Conservation (phyloP, 2,329 filamentous ascomycete genomes). For the Ophiostoma populinum region DNA sequence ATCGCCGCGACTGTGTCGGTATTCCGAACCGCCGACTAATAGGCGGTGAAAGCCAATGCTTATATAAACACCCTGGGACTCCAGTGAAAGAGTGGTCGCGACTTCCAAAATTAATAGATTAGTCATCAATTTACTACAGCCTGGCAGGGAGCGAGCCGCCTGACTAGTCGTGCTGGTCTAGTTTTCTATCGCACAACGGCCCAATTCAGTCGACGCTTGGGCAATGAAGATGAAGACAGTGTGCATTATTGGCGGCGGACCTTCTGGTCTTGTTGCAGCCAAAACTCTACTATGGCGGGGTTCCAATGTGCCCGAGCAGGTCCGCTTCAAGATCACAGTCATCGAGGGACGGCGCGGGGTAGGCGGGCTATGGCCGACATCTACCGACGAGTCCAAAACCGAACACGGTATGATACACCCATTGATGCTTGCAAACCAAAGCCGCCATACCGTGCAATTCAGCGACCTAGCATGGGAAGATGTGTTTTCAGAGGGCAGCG, state of each 20-base stretch:
- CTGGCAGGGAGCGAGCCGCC: no score
- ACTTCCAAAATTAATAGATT: no score
- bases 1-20: no score
- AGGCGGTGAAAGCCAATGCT: no score
- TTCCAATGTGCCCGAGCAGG: constrained; percentile 28
- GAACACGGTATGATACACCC: constrained; percentile 39
- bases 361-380: constrained; percentile 60
- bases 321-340: constrained; percentile 48
- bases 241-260: constrained; percentile 23
- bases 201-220: no score
- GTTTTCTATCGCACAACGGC: no score
- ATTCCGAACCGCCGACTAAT: no score
- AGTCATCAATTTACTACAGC: no score
- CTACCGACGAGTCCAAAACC: constrained; percentile 24
- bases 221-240: neutral
- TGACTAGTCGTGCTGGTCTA: no score
- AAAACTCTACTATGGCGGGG: constrained; percentile 58
- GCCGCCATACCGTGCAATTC: constrained; percentile 56
- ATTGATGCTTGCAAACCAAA: constrained; percentile 57
- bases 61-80: no score
- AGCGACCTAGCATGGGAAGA: constrained; percentile 56
- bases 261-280: constrained; percentile 50
- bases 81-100: no score
- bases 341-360: constrained; percentile 49
- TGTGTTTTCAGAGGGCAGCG: constrained; percentile 10